A percentile compares a stretch with the other conserved stretches of the same genome.
Conservation (phyloP, 306 rosid genomes). For the Cicer chorassanicum region DNA sequence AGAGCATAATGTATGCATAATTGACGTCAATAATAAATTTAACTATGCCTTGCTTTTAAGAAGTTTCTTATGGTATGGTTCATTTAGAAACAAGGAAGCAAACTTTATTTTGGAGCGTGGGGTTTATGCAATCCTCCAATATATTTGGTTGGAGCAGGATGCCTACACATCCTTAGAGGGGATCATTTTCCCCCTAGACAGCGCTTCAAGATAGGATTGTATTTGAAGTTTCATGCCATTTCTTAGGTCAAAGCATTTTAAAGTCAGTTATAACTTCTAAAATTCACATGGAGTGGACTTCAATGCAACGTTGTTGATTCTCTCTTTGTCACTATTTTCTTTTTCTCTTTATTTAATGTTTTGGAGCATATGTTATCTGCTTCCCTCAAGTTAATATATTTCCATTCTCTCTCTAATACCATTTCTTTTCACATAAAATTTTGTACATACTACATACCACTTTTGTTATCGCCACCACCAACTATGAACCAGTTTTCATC, state of each 20-base stretch:
- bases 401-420: slow-evolving; percentile 12
- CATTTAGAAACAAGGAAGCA: slow-evolving; percentile 40
- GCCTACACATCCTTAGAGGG: slow-evolving; percentile 10
- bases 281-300: slow-evolving; percentile 30
- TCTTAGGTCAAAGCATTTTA: slow-evolving; percentile 12
- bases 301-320: slow-evolving; percentile 28
- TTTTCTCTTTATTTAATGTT: slow-evolving; percentile 29
- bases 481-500: slow-evolving; percentile 86
- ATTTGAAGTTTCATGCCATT: slow-evolving; percentile 16
- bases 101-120: slow-evolving; percentile 3
- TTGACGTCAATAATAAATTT: slow-evolving; percentile 11
- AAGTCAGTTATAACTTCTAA: slow-evolving; percentile 32
- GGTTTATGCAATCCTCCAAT: slow-evolving; percentile 32
- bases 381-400: slow-evolving; percentile 23
- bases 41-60: slow-evolving; percentile 14
- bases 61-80: slow-evolving; percentile 30
- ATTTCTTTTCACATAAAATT: slow-evolving; percentile 4
- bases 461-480: slow-evolving; percentile 96
- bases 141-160: slow-evolving; percentile 32
- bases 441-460: slow-evolving; percentile 57
- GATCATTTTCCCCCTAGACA: slow-evolving; percentile 12
- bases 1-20: slow-evolving; percentile 20
- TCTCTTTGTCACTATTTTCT: slow-evolving; percentile 3
- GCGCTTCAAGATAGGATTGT: slow-evolving; percentile 18
- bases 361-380: slow-evolving; percentile 23